Conservation (phyloP, 352 stramenopile genomes). For the Phytophthora foliorum region DNA sequence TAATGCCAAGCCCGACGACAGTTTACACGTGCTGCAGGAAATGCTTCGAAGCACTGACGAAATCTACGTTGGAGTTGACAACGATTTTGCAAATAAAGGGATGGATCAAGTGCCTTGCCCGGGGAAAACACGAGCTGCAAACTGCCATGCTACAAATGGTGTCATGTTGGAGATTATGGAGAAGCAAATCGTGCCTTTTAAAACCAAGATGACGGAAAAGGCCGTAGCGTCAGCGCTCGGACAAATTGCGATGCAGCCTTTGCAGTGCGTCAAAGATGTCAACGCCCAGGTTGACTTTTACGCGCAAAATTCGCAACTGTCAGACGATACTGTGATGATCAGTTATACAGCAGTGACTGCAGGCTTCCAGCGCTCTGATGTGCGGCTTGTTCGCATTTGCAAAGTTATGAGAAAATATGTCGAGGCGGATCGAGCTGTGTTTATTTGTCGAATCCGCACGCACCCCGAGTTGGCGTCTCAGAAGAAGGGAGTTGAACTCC, state of each 20-base stretch:
- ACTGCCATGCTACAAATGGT: conserved; percentile 14
- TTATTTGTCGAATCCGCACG: conserved; percentile 18
- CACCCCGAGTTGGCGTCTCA: not conserved
- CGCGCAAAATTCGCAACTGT: conserved; percentile 1
- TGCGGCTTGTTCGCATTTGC: conserved; percentile 1
- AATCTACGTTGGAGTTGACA: conserved; percentile 25
- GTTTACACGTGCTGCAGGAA: conserved; percentile 2
- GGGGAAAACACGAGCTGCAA: conserved; percentile 11
- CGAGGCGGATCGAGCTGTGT: conserved; percentile 15
- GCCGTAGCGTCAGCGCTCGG: conserved; percentile 15
- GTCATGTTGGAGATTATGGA: conserved; percentile 39
- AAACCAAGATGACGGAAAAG: conserved; percentile 1
- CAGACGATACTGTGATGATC: conserved; percentile 21
- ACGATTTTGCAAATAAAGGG: conserved; percentile 1
- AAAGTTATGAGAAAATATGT: conserved; percentile 28
- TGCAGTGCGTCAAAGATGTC: conserved; percentile 21
- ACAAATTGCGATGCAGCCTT: conserved; percentile 16
- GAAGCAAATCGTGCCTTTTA: conserved; percentile 30
- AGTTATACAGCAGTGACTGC: conserved; percentile 8
- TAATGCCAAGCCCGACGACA: not conserved
- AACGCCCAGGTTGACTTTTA: conserved; percentile 24
- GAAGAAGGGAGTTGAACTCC: not conserved
- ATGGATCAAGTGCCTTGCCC: conserved; percentile 25
- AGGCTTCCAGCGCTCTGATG: not conserved
- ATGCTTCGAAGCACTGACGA: conserved; percentile 26